Evolutionary conservation across 2,329 filamentous ascomycete species (phyloP), one percentile per base, ranked within the genome.

Genomic region (Bimuria novae-zelandiae): DNA sequence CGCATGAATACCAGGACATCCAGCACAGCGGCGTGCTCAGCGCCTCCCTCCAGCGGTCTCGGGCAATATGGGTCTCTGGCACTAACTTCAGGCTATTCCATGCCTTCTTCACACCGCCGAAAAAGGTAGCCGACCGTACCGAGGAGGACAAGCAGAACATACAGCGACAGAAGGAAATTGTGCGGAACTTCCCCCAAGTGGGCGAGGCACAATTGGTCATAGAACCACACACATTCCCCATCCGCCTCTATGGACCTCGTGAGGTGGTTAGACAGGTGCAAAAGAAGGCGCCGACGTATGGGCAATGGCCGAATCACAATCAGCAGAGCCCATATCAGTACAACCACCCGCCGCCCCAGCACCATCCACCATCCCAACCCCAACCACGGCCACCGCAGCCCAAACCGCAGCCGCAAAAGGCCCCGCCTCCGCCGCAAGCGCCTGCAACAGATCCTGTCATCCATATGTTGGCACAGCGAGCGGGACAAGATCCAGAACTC

Each of bases 171-270:
- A 83, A 83, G 61, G 67, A 71, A 40, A 60, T 74, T 2, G 51
- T 67, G 23, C 68, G 64, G 56, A 71, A 72, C 62, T 74, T 75
- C 49, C 70, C 69, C n/a, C 68, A 67, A 46, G 58, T 74, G 16
- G 70, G 69, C 35, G 66, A 72, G 33, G 86, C 89, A 56, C 86
- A 86, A 29, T 85, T 95, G 56, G 88, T 85, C 19, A 85, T 92
- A 54, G 90, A 92, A 71, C 90, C 90, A 39, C 89, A 94, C 68
- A 83, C 89, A 37, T 84, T 94, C 62, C 88, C 92, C 60, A 89
- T 89, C 51, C 60, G 62, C 25, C 64, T 73, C 25, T 73, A 69
- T 54, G 70, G 64, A 7, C 68, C 70, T 3, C 58, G 63, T 1
- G 70, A 73, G 54, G 55, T 60, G 16, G 55, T 54, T 25, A 56